phyloP scores from a whole-genome alignment of 2,329 filamentous ascomycete genomes.

The Cucurbitaria berberidis region DNA sequence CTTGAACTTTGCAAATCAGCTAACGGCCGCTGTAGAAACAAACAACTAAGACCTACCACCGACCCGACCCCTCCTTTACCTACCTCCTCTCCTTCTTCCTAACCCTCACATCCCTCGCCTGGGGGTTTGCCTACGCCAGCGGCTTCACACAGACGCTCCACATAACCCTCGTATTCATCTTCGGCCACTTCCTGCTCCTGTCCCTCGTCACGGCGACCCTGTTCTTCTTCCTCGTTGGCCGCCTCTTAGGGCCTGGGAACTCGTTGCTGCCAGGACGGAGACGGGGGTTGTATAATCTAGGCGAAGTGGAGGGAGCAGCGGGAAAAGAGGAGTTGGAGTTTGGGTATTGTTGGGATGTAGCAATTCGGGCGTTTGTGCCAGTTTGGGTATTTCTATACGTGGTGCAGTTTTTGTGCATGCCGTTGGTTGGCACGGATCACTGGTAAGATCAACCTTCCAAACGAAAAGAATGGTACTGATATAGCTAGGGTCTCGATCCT shows the following conservation, averaged over 20 bases:
- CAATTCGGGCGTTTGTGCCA: slow-evolving; percentile 71
- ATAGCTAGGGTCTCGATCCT: slow-evolving; percentile 59
- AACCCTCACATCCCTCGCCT: slow-evolving; percentile 59
- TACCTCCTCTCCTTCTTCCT: slow-evolving; percentile 72
- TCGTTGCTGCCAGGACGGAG: slow-evolving; percentile 59
- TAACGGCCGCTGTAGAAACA: slow-evolving; percentile 59
- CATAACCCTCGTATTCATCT: slow-evolving; percentile 57
- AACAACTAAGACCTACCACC: slow-evolving; percentile 70
- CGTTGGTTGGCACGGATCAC: slow-evolving; percentile 61
- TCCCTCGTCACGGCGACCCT: slow-evolving; percentile 65
- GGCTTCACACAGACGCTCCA: slow-evolving; percentile 52
- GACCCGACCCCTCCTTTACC: slow-evolving; percentile 72
- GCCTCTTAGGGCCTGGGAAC: slow-evolving; percentile 65
- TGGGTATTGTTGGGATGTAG: slow-evolving; percentile 74
- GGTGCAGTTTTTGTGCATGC: slow-evolving; percentile 70
- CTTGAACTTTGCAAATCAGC: not conserved
- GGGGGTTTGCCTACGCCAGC: slow-evolving; percentile 64
- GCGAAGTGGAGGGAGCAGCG: slow-evolving; percentile 50
- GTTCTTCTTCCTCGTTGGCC: slow-evolving; percentile 69
- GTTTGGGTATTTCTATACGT: slow-evolving; percentile 72
- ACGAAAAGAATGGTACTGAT: not conserved
- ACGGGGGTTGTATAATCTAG: slow-evolving; percentile 63
- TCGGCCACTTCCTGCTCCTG: slow-evolving; percentile 66
- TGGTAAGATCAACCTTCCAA: slow-evolving; percentile 48
- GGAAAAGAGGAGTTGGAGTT: slow-evolving; percentile 68